Conservation (phyloP, 768 basidiomycete species). For the Trametes elegans region DNA sequence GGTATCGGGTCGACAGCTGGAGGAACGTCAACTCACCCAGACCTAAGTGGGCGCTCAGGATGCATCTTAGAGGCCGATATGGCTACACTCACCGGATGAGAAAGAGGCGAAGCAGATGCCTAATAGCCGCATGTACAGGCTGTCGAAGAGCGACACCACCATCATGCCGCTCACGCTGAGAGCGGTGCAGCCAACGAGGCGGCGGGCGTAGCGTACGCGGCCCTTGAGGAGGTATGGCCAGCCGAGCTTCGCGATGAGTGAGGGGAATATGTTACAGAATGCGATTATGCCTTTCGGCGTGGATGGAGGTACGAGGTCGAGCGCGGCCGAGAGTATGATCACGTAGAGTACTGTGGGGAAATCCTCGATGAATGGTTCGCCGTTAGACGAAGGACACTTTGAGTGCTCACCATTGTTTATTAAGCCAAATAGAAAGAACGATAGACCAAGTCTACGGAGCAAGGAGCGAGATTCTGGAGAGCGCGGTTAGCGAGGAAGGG, state of each 20-base stretch:
- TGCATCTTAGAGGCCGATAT: neutral
- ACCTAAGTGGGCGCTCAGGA: conserved; percentile 46
- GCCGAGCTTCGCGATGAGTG: conserved; percentile 80
- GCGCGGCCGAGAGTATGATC: conserved; percentile 92
- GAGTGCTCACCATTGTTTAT: conserved; percentile 79
- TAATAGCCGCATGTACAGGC: conserved; percentile 64
- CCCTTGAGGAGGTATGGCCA: conserved; percentile 94
- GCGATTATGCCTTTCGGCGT: conserved; percentile 95
- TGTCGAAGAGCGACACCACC: conserved; percentile 74
- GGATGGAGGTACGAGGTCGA: conserved; percentile 88
- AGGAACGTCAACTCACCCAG: conserved; percentile 94
- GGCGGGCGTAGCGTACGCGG: conserved; percentile 72
- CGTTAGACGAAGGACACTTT: neutral
- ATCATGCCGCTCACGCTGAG: conserved; percentile 85
- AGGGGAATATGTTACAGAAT: conserved; percentile 93
- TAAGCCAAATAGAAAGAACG: conserved; percentile 90
- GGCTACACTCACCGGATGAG: conserved; percentile 61
- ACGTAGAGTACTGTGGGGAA: conserved; percentile 77
- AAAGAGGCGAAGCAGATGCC: conserved; percentile 85
- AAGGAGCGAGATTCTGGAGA: conserved; percentile 14
- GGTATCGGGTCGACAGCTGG: conserved; percentile 85
- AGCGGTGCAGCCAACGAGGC: conserved; percentile 72
- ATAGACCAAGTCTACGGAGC: conserved; percentile 42
- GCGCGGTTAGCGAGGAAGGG: neutral
- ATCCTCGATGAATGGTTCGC: neutral